These are phyloP conservation scores for Endocarpon pusillum DNA, from an alignment of 495 filamentous ascomycete species.

Conservation along the genomic window DNA sequence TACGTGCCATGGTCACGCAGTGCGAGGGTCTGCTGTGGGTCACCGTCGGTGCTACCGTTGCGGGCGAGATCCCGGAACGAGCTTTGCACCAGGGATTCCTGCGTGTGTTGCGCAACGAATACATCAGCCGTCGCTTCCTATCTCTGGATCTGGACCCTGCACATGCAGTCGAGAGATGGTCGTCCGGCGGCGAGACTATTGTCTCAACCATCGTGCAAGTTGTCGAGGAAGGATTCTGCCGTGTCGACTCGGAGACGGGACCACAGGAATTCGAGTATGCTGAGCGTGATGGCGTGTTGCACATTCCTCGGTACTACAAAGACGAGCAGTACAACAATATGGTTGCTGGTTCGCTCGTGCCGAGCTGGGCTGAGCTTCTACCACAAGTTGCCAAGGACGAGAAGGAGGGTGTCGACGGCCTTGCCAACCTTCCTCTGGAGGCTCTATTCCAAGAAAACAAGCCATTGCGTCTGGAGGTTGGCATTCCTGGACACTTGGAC, in stretches of 20 bases:
- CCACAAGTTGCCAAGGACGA: constrained; percentile 1
- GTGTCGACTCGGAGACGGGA: neutral
- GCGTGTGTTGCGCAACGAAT: constrained; percentile 10
- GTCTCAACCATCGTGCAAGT: constrained; percentile 1
- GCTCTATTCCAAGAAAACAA: neutral
- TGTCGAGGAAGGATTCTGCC: constrained; percentile 2
- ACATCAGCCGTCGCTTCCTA: constrained; percentile 4
- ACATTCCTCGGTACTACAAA: constrained; percentile 13
- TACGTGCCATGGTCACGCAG: constrained; percentile 4
- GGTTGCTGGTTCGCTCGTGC: neutral
- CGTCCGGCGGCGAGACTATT: neutral
- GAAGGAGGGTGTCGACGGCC: constrained; percentile 6
- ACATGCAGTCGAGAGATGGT: neutral
- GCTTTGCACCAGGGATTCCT: constrained; percentile 9
- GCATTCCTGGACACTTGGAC: constrained; percentile 15
- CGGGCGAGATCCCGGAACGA: constrained; percentile 3
- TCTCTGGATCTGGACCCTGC: constrained; percentile 12
- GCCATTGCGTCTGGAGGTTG: constrained; percentile 9
- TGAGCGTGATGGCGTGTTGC: constrained; percentile 14
- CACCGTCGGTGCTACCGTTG: constrained; percentile 9
- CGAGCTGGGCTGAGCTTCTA: neutral
- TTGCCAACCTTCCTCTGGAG: neutral
- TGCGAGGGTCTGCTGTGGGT: constrained; percentile 12
- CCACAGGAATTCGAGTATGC: constrained; percentile 16
- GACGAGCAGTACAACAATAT: constrained; percentile 3